A percentile compares a stretch with the other conserved stretches of the same genome.
phyloP scores from a whole-genome alignment of 1,284 basidiomycete species.

The Sutorius eximius region DNA sequence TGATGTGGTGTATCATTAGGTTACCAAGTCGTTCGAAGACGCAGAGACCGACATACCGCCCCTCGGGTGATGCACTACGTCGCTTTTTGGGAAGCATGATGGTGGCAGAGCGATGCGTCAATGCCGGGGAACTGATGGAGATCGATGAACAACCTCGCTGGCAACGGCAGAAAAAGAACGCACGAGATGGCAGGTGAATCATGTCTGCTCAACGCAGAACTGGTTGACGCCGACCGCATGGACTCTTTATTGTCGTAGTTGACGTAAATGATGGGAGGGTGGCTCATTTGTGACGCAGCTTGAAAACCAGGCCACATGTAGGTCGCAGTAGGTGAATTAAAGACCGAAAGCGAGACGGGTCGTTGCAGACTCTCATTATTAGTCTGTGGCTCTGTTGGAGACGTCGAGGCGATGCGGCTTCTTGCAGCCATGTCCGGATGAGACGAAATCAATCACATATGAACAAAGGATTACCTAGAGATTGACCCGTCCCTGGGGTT shows the following conservation, averaged over 20 bases:
- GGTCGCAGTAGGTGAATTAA: slow-evolving; percentile 41
- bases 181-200: slow-evolving; percentile 33
- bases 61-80: slow-evolving; percentile 34
- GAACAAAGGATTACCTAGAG: slow-evolving; percentile 26
- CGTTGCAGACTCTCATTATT: slow-evolving; percentile 31
- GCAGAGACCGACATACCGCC: slow-evolving; percentile 21
- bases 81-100: slow-evolving; percentile 35
- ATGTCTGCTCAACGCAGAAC: slow-evolving; percentile 29
- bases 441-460: slow-evolving; percentile 14
- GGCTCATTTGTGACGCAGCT: slow-evolving; percentile 38
- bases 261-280: slow-evolving; percentile 41
- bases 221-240: slow-evolving; percentile 36
- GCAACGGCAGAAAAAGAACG: slow-evolving; percentile 24
- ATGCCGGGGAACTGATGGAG: slow-evolving; percentile 30
- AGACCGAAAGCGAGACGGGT: slow-evolving; percentile 38
- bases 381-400: slow-evolving; percentile 22
- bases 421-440: slow-evolving; percentile 18
- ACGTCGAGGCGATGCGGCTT: slow-evolving; percentile 26
- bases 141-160: slow-evolving; percentile 18
- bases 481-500: slow-evolving; percentile 26
- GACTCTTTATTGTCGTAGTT: slow-evolving; percentile 35
- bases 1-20: slow-evolving; percentile 16
- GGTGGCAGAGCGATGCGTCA: slow-evolving; percentile 29
- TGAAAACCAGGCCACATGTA: slow-evolving; percentile 42
- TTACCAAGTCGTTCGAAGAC: background rate